Evolutionary conservation across 2,329 filamentous ascomycete species (phyloP).

Genomic region (Leptosphaerulina australis): DNA sequence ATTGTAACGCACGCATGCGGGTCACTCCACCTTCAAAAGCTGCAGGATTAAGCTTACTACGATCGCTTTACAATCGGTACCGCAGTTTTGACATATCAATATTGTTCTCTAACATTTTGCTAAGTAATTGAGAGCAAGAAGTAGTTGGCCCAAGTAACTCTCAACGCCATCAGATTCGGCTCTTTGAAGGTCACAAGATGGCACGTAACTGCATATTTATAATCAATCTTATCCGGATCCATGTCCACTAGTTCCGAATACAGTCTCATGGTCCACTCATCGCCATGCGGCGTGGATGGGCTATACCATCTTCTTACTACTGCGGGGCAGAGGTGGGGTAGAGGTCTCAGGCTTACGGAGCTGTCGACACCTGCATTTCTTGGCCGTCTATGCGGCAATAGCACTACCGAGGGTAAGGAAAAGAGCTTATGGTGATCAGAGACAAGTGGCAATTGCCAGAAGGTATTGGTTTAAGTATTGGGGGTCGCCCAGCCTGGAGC

Average conservation of each 20-base stretch:
- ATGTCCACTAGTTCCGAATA: background rate
- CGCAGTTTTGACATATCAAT: background rate
- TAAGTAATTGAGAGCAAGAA: conserved; percentile 1
- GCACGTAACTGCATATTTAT: background rate
- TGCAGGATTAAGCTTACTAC: conserved; percentile 2
- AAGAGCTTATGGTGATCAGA: background rate
- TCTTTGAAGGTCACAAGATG: background rate
- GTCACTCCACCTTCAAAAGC: conserved; percentile 9
- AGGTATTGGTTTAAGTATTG: conserved; percentile 10
- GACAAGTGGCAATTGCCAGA: background rate
- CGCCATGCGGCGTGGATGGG: background rate
- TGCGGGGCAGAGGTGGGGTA: conserved; percentile 24
- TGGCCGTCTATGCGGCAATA: background rate
- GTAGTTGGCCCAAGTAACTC: background rate
- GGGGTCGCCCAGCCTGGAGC: background rate
- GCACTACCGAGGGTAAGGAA: conserved; percentile 16
- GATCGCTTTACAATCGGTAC: background rate
- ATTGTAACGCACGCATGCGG: conserved; percentile 5
- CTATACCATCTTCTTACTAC: background rate
- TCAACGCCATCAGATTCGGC: background rate
- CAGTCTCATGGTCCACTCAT: background rate
- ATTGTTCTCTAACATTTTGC: background rate
- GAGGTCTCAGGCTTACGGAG: conserved; percentile 8
- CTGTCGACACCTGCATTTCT: background rate
- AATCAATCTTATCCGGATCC: conserved; percentile 1